Percentiles rank a stretch among this genome's conserved stretches.
These are phyloP conservation scores for Emericellopsis atlantica DNA, from an alignment of 2,329 filamentous ascomycete genomes.

Conservation along the genomic window DNA sequence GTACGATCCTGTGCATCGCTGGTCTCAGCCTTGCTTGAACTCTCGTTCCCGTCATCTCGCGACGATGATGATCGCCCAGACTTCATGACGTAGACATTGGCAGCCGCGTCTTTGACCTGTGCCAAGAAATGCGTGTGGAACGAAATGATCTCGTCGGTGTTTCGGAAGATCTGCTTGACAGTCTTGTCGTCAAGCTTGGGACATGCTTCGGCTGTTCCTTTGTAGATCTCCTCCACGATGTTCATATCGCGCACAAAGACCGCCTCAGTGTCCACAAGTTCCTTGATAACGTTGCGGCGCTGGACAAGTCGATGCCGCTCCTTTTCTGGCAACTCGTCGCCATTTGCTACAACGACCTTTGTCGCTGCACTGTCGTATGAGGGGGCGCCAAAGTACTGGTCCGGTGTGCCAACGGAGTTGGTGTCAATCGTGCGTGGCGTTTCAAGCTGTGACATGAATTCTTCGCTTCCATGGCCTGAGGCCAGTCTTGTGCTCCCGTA, in stretches of 20 bases:
- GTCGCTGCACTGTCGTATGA: conserved; percentile 23
- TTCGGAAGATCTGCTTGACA: conserved; percentile 82
- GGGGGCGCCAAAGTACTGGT: conserved; percentile 23
- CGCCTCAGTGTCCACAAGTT: conserved; percentile 85
- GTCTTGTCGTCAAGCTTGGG: conserved; percentile 72
- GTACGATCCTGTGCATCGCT: conserved; percentile 39
- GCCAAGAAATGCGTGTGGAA: conserved; percentile 75
- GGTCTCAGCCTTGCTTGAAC: conserved; percentile 26
- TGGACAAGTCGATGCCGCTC: conserved; percentile 64
- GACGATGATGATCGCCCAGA: conserved; percentile 27
- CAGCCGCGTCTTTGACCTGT: conserved; percentile 67
- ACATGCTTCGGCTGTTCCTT: conserved; percentile 75
- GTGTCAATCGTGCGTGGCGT: conserved; percentile 33
- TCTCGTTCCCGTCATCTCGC: conserved; percentile 17
- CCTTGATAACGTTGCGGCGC: conserved; percentile 75
- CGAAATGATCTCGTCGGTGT: conserved; percentile 78
- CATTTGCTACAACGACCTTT: conserved; percentile 20
- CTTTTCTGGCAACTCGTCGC: conserved; percentile 31
- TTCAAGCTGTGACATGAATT: conserved; percentile 26
- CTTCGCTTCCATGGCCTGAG: conserved; percentile 32
- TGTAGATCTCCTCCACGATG: conserved; percentile 95
- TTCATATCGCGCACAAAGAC: conserved; percentile 92
- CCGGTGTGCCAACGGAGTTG: conserved; percentile 28
- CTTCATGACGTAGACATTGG: conserved; percentile 64
- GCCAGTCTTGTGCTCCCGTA: conserved; percentile 26